Percentiles rank a stretch among this genome's conserved stretches.
Evolutionary conservation across 1,284 basidiomycete genomes (phyloP).

Genomic region (Pholiota adiposa): DNA sequence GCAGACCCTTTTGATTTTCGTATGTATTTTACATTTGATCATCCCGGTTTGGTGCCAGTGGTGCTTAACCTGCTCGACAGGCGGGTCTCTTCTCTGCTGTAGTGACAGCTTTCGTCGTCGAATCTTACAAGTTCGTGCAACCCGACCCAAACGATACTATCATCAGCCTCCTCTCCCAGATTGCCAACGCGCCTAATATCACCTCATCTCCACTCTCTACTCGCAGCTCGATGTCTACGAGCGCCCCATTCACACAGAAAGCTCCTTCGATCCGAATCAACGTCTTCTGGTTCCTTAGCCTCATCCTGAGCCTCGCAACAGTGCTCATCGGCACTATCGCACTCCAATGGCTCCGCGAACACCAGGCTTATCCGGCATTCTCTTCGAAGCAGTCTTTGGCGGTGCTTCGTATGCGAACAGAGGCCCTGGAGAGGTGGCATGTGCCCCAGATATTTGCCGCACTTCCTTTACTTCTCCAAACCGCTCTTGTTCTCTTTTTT

Average conservation of each 20-base stretch:
- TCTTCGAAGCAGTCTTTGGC: conserved; percentile 22
- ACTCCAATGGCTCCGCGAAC: conserved; percentile 22
- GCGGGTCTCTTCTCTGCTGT: conserved; percentile 25
- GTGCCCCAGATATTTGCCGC: conserved; percentile 30
- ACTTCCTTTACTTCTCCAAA: conserved; percentile 34
- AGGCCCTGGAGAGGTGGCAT: conserved; percentile 32
- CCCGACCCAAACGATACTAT: conserved; percentile 10
- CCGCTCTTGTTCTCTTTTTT: conserved; percentile 34
- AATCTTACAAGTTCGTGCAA: conserved; percentile 18
- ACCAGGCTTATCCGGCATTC: conserved; percentile 18
- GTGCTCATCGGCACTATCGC: conserved; percentile 22
- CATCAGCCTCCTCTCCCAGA: conserved; percentile 6
- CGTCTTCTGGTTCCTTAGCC: conserved; percentile 19
- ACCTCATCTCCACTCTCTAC: not conserved
- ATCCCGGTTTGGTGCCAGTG: not conserved
- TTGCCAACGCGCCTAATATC: conserved; percentile 1
- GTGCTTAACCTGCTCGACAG: not conserved
- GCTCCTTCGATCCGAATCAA: too few relatives aligned
- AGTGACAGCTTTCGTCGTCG: conserved; percentile 20
- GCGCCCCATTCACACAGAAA: not conserved
- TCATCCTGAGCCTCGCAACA: conserved; percentile 19
- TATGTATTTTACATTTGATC: not conserved
- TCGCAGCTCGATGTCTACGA: not conserved
- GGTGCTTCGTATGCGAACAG: conserved; percentile 23
- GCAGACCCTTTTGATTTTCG: conserved; percentile 19